These are phyloP conservation scores for Echinochloa phyllopogon DNA, from an alignment of 176 grass and related monocot species.

Conservation along the genomic window DNA sequence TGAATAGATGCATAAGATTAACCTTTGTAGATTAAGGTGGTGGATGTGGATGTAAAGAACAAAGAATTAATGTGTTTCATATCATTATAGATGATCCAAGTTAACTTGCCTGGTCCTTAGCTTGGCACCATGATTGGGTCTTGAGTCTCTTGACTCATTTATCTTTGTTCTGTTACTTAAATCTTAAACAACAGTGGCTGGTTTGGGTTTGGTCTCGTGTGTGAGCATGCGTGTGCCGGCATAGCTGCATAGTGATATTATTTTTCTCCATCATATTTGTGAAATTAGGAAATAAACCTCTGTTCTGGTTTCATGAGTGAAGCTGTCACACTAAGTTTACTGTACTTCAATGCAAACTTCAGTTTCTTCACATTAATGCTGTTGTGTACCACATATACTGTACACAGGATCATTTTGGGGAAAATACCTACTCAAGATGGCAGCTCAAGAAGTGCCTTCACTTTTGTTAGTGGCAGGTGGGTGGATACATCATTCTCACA, in stretches of 20 bases:
- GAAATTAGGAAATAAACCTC: conserved; percentile 31
- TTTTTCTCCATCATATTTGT: conserved; percentile 12
- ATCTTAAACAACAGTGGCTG: conserved; percentile 13
- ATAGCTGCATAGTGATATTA: not conserved
- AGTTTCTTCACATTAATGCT: conserved; percentile 49
- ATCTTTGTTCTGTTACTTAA: conserved; percentile 9
- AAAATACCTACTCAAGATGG: conserved; percentile 94
- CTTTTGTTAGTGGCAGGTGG: conserved; percentile 89
- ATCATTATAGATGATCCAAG: not conserved
- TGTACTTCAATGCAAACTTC: conserved; percentile 19
- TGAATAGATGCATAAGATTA: not conserved
- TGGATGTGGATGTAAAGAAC: not conserved
- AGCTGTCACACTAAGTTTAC: not conserved
- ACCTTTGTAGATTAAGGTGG: not conserved
- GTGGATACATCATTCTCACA: conserved; percentile 56
- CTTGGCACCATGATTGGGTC: not conserved
- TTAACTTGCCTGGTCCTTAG: conserved; percentile 20
- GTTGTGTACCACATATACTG: conserved; percentile 56
- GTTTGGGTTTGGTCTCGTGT: conserved; percentile 28
- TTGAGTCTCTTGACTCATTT: conserved; percentile 11
- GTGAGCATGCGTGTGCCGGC: not conserved
- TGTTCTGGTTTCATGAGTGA: conserved; percentile 21
- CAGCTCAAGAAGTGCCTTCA: conserved; percentile 77
- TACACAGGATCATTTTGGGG: conserved; percentile 94
- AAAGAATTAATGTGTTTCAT: not conserved